phyloP scores from a whole-genome alignment of 106 monocot genomes.

The Ottelia alismoides region DNA sequence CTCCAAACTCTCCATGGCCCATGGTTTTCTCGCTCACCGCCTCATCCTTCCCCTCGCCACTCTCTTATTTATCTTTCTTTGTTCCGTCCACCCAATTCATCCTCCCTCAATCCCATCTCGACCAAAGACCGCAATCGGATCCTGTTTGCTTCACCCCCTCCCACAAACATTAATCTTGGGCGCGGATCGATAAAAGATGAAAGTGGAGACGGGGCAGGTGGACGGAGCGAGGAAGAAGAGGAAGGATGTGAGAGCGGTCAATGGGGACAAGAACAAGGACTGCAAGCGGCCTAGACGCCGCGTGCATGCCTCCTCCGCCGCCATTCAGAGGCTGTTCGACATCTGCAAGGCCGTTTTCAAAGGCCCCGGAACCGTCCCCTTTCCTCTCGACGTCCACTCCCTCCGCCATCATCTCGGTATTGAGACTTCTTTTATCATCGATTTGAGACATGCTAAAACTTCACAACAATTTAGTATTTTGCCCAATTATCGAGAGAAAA shows the following conservation, averaged over 20 bases:
- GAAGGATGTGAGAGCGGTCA: conserved; percentile 11
- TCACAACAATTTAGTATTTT: neutral
- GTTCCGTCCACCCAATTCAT: no score
- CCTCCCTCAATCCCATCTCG: no score
- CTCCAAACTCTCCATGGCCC: no score
- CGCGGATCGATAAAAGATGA: no score
- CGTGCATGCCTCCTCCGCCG: conserved; percentile 20
- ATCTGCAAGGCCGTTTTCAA: conserved; percentile 48
- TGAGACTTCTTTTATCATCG: neutral
- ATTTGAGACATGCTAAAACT: neutral
- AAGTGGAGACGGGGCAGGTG: conserved; percentile 4
- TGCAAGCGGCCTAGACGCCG: conserved; percentile 11
- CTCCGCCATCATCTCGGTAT: conserved; percentile 49
- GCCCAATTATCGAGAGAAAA: neutral
- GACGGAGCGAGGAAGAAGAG: conserved; percentile 4
- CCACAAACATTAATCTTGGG: no score
- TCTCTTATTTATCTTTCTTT: no score
- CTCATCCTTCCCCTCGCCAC: no score
- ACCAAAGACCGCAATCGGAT: no score
- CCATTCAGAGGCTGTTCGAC: conserved; percentile 57
- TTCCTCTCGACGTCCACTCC: conserved; percentile 32
- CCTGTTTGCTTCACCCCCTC: no score
- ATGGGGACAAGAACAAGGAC: conserved; percentile 7
- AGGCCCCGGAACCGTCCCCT: conserved; percentile 55
- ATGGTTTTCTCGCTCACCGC: no score